A percentile compares a stretch with the other conserved stretches of the same genome.
phyloP scores from a whole-genome alignment of 2,329 filamentous ascomycete genomes.

The Nemania abortiva region DNA sequence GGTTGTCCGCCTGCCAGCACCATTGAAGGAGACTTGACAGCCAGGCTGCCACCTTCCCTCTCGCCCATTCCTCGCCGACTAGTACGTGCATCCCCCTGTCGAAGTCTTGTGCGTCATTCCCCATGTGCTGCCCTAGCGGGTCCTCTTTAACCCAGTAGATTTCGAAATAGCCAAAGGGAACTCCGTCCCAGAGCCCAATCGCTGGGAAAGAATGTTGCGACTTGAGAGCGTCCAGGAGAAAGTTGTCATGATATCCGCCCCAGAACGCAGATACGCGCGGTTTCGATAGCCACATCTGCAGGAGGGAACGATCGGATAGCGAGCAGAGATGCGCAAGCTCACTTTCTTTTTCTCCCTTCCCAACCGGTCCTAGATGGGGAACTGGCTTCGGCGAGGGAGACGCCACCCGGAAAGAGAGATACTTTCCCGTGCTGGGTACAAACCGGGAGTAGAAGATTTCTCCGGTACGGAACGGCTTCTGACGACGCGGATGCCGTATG shows the following conservation, averaged over 20 bases:
- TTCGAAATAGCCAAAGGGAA: slow-evolving; percentile 97
- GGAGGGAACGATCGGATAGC: slow-evolving; percentile 67
- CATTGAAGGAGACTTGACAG: slow-evolving; percentile 88
- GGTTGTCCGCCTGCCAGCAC: slow-evolving; percentile 79
- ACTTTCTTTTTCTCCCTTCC: slow-evolving; percentile 54
- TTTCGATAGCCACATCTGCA: slow-evolving; percentile 90
- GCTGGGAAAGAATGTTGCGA: slow-evolving; percentile 86
- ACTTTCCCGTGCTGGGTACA: slow-evolving; percentile 83
- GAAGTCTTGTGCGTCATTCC: slow-evolving; percentile 77
- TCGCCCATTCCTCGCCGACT: slow-evolving; percentile 91
- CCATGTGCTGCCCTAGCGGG: slow-evolving; percentile 75
- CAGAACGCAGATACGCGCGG: slow-evolving; percentile 87
- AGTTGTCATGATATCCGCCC: slow-evolving; percentile 75
- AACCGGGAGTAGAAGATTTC: slow-evolving; percentile 93
- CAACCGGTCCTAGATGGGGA: slow-evolving; percentile 71
- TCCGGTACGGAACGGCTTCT: slow-evolving; percentile 89
- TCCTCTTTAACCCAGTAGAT: slow-evolving; percentile 99
- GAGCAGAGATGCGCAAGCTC: slow-evolving; percentile 56
- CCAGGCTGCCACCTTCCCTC: slow-evolving; percentile 86
- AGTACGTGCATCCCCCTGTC: slow-evolving; percentile 91
- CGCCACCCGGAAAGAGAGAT: slow-evolving; percentile 89
- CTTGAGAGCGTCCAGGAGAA: slow-evolving; percentile 74
- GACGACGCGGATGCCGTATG: slow-evolving; percentile 85
- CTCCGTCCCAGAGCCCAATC: slow-evolving; percentile 93
- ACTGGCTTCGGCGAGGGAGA: slow-evolving; percentile 74